Conservation (phyloP, 352 stramenopile genomes). For the Peronospora farinosa region DNA sequence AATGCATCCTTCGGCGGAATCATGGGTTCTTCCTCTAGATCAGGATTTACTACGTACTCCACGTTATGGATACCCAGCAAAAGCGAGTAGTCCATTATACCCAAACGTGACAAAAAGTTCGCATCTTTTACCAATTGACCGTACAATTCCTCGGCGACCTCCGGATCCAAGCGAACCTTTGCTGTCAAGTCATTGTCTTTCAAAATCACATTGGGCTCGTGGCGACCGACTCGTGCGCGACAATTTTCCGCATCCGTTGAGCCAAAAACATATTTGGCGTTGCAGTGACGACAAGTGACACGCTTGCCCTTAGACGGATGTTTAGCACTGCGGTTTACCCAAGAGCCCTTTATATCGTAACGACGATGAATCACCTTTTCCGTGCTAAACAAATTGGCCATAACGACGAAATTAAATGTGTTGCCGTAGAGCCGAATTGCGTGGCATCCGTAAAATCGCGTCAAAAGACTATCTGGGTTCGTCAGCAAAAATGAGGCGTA, state of each 20-base stretch:
- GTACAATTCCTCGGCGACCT: conserved; percentile 75
- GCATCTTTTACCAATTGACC: conserved; percentile 82
- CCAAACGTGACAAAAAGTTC: conserved; percentile 74
- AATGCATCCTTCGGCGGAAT: conserved; percentile 28
- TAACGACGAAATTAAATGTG: conserved; percentile 88
- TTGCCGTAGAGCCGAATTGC: conserved; percentile 82
- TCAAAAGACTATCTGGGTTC: conserved; percentile 76
- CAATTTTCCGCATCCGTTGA: conserved; percentile 77
- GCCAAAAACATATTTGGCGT: conserved; percentile 82
- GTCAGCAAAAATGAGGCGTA: conserved; percentile 79
- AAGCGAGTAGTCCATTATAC: conserved; percentile 91
- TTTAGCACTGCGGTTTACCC: conserved; percentile 84
- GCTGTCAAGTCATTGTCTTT: conserved; percentile 86
- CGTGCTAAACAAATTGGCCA: conserved; percentile 83
- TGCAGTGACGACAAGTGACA: conserved; percentile 83
- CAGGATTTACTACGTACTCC: conserved; percentile 82
- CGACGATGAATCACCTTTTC: conserved; percentile 79
- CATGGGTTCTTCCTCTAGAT: conserved; percentile 46
- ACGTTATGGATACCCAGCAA: conserved; percentile 86
- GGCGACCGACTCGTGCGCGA: conserved; percentile 61
- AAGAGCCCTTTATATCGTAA: conserved; percentile 87
- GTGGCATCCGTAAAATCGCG: conserved; percentile 81
- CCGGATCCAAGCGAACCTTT: conserved; percentile 68
- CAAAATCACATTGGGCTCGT: conserved; percentile 82
- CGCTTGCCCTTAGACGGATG: conserved; percentile 80